phyloP scores from a whole-genome alignment of 768 basidiomycete species.

The Serendipita sp. region DNA sequence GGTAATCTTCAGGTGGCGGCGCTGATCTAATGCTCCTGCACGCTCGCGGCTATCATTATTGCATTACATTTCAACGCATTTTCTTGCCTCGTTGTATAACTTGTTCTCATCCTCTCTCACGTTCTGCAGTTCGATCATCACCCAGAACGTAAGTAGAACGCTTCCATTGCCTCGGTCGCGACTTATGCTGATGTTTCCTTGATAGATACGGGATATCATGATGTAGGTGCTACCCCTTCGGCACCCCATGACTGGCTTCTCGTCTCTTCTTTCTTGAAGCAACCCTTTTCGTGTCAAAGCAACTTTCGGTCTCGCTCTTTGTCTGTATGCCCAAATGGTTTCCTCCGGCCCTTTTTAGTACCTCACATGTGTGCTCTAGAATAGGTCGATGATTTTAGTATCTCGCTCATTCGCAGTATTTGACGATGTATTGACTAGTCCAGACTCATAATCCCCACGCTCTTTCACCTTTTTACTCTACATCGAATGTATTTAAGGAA shows the following conservation, averaged over 20 bases:
- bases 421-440: no score
- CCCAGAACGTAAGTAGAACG: not conserved
- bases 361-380: not conserved
- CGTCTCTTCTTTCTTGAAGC: not conserved
- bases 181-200: not conserved
- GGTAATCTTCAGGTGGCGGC: conserved; percentile 5
- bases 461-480: no score
- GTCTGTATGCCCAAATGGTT: not conserved
- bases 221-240: not conserved
- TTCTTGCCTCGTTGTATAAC: not conserved
- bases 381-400: no score
- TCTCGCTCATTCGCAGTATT: no score
- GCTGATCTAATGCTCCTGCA: not conserved
- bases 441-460: no score
- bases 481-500: no score
- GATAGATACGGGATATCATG: conserved; percentile 1
- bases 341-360: not conserved
- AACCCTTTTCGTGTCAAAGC: not conserved
- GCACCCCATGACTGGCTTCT: not conserved
- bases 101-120: not conserved
- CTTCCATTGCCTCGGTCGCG: not conserved
- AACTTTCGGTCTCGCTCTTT: not conserved
- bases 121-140: not conserved
- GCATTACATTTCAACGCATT: not conserved
- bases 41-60: not conserved